These are phyloP conservation scores for Stellera chamaejasme DNA, from an alignment of 345 rosid genomes.

Conservation along the genomic window DNA sequence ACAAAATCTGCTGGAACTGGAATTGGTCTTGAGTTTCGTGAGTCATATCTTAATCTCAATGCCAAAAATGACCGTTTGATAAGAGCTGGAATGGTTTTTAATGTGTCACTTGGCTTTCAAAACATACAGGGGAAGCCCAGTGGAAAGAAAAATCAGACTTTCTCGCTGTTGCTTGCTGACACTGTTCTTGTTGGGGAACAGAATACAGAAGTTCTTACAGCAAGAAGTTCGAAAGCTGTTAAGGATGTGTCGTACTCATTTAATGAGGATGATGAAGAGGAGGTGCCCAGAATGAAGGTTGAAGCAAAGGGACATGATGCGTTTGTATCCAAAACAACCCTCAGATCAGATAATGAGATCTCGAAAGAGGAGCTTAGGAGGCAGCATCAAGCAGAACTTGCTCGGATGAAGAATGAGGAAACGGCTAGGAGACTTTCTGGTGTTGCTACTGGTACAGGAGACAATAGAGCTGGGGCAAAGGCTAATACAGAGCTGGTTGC, in stretches of 20 bases:
- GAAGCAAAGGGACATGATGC: conserved; percentile 34
- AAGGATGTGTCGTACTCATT: conserved; percentile 88
- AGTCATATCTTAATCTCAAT: conserved; percentile 74
- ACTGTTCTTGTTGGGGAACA: conserved; percentile 72
- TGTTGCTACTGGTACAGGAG: conserved; percentile 48
- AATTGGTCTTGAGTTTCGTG: conserved; percentile 92
- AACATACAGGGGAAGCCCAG: conserved; percentile 54
- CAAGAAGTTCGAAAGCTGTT: conserved; percentile 61
- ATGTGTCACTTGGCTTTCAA: conserved; percentile 86
- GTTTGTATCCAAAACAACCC: conserved; percentile 57
- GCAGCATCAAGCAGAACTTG: conserved; percentile 99
- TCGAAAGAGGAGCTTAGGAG: conserved; percentile 91
- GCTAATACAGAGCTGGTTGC: conserved; percentile 67
- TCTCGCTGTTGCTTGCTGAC: conserved; percentile 77
- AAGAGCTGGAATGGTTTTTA: conserved; percentile 67
- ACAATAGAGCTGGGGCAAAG: conserved; percentile 47
- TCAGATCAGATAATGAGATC: conserved; percentile 85
- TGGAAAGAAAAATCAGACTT: conserved; percentile 54
- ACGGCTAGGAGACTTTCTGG: conserved; percentile 95
- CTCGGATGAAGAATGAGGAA: conserved; percentile 96
- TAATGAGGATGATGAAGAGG: conserved; percentile 86
- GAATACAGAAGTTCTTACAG: conserved; percentile 47
- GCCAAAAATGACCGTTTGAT: conserved; percentile 64
- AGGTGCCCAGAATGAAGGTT: conserved; percentile 31
- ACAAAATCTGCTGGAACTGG: conserved; percentile 98